phyloP scores from a whole-genome alignment of 2,329 filamentous ascomycete genomes.

The Karstenula rhodostoma region DNA sequence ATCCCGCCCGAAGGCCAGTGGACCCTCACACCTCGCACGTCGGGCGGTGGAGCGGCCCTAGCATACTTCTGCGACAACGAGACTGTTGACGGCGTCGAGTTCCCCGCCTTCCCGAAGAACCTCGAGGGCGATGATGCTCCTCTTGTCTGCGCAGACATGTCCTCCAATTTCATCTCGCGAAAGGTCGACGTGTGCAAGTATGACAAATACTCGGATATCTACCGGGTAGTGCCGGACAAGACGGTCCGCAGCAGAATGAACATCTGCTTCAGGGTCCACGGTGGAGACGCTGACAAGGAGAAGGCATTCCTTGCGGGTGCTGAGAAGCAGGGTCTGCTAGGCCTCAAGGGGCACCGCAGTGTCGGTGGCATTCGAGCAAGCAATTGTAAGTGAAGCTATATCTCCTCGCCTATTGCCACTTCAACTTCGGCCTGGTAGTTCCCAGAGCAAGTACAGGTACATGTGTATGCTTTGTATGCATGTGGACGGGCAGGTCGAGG shows the following conservation, averaged over 20 bases:
- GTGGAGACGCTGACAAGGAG: constrained; percentile 73
- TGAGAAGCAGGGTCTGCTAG: constrained; percentile 72
- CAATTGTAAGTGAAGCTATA: constrained; percentile 65
- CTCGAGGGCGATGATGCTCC: constrained; percentile 71
- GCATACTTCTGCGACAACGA: constrained; percentile 96
- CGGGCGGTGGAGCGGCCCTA: constrained; percentile 66
- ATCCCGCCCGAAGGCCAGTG: constrained; percentile 82
- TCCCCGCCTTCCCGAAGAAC: constrained; percentile 73
- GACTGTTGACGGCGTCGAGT: constrained; percentile 93
- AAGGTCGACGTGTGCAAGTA: constrained; percentile 80
- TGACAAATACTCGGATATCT: constrained; percentile 77
- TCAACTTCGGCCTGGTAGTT: constrained; percentile 14
- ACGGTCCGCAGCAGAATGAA: constrained; percentile 87
- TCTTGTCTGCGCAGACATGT: constrained; percentile 91
- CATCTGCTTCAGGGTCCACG: constrained; percentile 84
- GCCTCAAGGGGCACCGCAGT: constrained; percentile 86
- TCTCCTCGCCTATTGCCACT: constrained; percentile 12
- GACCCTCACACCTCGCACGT: constrained; percentile 71
- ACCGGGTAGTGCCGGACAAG: constrained; percentile 79
- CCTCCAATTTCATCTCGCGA: constrained; percentile 88
- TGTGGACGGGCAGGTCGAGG: constrained; percentile 13
- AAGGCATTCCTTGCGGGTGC: constrained; percentile 80
- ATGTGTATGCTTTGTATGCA: constrained; percentile 23
- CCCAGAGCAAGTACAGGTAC: constrained; percentile 24
- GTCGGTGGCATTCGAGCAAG: constrained; percentile 86